phyloP scores from a whole-genome alignment of 345 rosid genomes.

The Hibiscus tridactylites region DNA sequence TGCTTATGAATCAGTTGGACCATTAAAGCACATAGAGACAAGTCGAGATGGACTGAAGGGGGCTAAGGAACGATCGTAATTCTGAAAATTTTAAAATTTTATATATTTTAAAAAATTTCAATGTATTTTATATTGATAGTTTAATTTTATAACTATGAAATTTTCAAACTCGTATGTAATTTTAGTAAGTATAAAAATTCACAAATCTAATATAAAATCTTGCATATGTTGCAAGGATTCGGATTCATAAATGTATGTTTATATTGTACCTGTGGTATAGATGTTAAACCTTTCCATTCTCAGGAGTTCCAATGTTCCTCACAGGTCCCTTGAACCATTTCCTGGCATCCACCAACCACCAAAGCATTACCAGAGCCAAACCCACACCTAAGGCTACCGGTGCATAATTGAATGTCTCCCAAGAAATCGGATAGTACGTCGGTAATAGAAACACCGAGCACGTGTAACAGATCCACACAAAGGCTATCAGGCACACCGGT shows the following conservation, averaged over 20 bases:
- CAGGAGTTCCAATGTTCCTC: slow-evolving; percentile 33
- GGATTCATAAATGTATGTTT: background rate
- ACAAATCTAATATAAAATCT: too few relatives aligned
- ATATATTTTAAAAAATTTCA: too few relatives aligned
- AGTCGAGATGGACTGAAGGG: too few relatives aligned
- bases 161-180: too few relatives aligned
- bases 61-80: too few relatives aligned
- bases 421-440: slow-evolving; percentile 38
- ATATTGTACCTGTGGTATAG: background rate
- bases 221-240: too few relatives aligned
- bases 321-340: slow-evolving; percentile 65
- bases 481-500: slow-evolving; percentile 42
- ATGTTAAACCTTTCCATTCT: slow-evolving; percentile 19
- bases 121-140: too few relatives aligned
- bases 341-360: slow-evolving; percentile 52
- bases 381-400: slow-evolving; percentile 42
- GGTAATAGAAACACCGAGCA: slow-evolving; percentile 54
- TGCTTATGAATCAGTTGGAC: too few relatives aligned
- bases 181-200: too few relatives aligned
- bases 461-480: slow-evolving; percentile 61
- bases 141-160: too few relatives aligned
- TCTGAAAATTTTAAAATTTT: too few relatives aligned
- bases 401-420: slow-evolving; percentile 51
- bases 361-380: slow-evolving; percentile 39
- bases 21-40: background rate